These are phyloP conservation scores for Citrus reticulata DNA, from an alignment of 345 rosid species.

Conservation along the genomic window DNA sequence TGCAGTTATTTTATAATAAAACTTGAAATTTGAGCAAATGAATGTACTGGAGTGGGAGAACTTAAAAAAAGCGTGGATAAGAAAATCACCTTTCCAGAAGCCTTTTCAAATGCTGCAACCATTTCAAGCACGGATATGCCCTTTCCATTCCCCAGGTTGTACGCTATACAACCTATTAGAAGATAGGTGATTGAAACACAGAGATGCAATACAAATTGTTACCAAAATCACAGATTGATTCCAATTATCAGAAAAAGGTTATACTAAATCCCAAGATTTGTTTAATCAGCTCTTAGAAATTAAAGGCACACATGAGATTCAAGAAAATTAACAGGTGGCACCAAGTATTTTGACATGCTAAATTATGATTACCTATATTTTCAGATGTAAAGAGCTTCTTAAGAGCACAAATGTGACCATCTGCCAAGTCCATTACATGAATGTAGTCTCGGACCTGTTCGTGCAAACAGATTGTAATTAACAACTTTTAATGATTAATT, in stretches of 20 bases:
- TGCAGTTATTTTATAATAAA: conserved; percentile 24
- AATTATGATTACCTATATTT: conserved; percentile 48
- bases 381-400: conserved; percentile 56
- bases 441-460: conserved; percentile 85
- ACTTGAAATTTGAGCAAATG: not conserved
- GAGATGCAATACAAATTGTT: not conserved
- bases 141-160: conserved; percentile 82
- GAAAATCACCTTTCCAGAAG: conserved; percentile 72
- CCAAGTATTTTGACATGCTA: not conserved
- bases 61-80: not conserved
- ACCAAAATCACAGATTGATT: not conserved
- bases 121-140: conserved; percentile 93
- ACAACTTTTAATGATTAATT: not conserved
- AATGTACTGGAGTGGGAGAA: not conserved
- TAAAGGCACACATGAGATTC: not conserved
- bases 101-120: conserved; percentile 93
- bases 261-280: not conserved
- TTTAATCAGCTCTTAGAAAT: not conserved
- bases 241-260: not conserved
- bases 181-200: not conserved
- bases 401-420: conserved; percentile 88
- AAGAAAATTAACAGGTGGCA: not conserved
- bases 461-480: not conserved
- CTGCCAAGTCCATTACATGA: conserved; percentile 96
- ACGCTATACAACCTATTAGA: conserved; percentile 69